Conservation (phyloP, 371 early-diverging fungal species). For the Blakeslea trispora region DNA sequence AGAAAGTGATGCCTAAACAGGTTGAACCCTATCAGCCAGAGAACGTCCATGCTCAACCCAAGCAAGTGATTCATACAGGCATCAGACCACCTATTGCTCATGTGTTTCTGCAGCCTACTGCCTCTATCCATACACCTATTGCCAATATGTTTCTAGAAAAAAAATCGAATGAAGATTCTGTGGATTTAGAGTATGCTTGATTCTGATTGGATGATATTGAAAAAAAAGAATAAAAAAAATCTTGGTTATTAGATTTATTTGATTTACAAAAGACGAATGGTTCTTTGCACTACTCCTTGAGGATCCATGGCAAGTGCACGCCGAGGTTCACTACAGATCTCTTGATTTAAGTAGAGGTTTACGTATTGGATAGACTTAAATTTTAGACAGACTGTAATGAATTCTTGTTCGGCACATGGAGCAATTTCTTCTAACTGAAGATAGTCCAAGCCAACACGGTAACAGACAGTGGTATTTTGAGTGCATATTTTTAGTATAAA, state of each 20-base stretch:
- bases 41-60: not conserved
- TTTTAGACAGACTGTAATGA: slow-evolving; percentile 1
- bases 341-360: slow-evolving; percentile 4
- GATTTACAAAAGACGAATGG: not conserved
- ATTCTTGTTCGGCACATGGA: not conserved
- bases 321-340: slow-evolving; percentile 6
- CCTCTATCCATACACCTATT: too few relatives aligned
- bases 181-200: too few relatives aligned
- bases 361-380: not conserved
- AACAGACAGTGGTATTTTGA: not conserved
- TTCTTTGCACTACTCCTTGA: slow-evolving; percentile 7
- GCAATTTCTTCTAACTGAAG: not conserved
- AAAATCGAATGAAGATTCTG: too few relatives aligned
- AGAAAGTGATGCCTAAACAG: slow-evolving; percentile 9
- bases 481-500: slow-evolving; percentile 12
- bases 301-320: slow-evolving; percentile 4
- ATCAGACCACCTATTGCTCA: too few relatives aligned
- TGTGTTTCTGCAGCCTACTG: too few relatives aligned
- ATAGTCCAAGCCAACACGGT: slow-evolving; percentile 11
- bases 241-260: too few relatives aligned
- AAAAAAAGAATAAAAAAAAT: too few relatives aligned
- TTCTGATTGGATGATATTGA: too few relatives aligned
- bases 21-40: not conserved
- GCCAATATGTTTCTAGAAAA: too few relatives aligned
- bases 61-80: too few relatives aligned